Evolutionary conservation across 495 filamentous ascomycete genomes (phyloP).

Genomic region (Penicillium paradoxum): DNA sequence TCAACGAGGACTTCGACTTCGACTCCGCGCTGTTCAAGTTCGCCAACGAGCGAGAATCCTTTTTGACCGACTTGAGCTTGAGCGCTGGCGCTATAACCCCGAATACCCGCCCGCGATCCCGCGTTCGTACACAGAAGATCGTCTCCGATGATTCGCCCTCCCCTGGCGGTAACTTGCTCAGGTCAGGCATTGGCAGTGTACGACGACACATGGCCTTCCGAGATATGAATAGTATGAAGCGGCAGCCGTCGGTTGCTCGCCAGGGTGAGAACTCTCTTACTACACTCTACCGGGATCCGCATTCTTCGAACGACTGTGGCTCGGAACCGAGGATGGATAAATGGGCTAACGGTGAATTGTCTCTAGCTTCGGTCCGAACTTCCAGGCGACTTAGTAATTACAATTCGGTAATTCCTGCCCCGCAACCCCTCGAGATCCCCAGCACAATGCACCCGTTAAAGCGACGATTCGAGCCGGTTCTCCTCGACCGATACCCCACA

Average conservation of each 20-base stretch:
- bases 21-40: constrained; percentile 90
- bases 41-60: constrained; percentile 86
- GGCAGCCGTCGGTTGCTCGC: constrained; percentile 72
- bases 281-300: not conserved
- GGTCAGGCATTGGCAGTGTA: constrained; percentile 67
- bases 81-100: constrained; percentile 76
- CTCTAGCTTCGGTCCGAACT: constrained; percentile 78
- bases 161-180: constrained; percentile 38
- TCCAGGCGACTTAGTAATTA: constrained; percentile 91
- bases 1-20: constrained; percentile 73
- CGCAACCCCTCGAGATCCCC: constrained; percentile 80
- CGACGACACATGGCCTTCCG: constrained; percentile 80
- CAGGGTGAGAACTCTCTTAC: constrained; percentile 56
- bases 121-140: constrained; percentile 75
- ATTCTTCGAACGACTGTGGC: not conserved
- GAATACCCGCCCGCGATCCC: constrained; percentile 64
- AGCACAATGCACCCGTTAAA: constrained; percentile 96
- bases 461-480: constrained; percentile 86
- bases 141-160: constrained; percentile 62
- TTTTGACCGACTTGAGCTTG: constrained; percentile 87
- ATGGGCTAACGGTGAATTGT: not conserved
- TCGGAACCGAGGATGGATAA: not conserved
- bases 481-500: constrained; percentile 89
- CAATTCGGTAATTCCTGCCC: constrained; percentile 93
- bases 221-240: constrained; percentile 92